Percentiles rank a stretch among this genome's conserved stretches.
Evolutionary conservation across 441 rosid species (phyloP).

Genomic region (Euphorbia celastroides): DNA sequence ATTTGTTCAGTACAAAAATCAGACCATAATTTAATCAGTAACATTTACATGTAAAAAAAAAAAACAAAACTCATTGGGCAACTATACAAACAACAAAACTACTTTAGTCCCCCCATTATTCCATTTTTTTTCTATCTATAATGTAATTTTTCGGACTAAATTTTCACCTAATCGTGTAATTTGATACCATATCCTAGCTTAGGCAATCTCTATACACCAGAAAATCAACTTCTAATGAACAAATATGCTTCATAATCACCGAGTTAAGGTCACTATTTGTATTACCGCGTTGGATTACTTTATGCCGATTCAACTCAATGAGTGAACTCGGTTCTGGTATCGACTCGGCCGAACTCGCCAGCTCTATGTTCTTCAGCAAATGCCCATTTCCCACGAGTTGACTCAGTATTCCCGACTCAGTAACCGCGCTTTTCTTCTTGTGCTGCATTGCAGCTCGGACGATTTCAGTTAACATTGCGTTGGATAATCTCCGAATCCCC

Average conservation of each 20-base stretch:
- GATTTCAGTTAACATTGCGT: slow-evolving; percentile 62
- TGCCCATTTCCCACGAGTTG: slow-evolving; percentile 56
- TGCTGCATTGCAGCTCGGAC: slow-evolving; percentile 61
- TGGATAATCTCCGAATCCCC: slow-evolving; percentile 63
- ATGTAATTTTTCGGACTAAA: no score
- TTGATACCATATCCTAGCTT: slow-evolving; percentile 26
- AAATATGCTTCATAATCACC: slow-evolving; percentile 55
- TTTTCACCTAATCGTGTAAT: no score
- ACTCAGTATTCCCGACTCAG: slow-evolving; percentile 60
- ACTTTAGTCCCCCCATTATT: neutral
- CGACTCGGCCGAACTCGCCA: slow-evolving; percentile 40
- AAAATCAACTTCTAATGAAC: slow-evolving; percentile 51
- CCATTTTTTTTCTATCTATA: slow-evolving; percentile 2
- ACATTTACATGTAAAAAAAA: slow-evolving; percentile 19
- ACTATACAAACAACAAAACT: slow-evolving; percentile 12
- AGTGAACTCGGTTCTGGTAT: slow-evolving; percentile 48
- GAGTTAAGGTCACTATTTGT: slow-evolving; percentile 24
- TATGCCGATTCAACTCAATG: slow-evolving; percentile 16
- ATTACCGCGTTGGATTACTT: slow-evolving; percentile 41
- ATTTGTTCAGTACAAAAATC: neutral
- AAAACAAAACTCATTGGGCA: slow-evolving; percentile 5
- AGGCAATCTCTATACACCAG: slow-evolving; percentile 61
- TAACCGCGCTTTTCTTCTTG: slow-evolving; percentile 41
- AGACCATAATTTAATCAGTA: neutral
- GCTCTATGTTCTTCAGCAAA: slow-evolving; percentile 38